Conservation (phyloP, 495 filamentous ascomycete species). For the Pseudomonodictys pantanalensis region DNA sequence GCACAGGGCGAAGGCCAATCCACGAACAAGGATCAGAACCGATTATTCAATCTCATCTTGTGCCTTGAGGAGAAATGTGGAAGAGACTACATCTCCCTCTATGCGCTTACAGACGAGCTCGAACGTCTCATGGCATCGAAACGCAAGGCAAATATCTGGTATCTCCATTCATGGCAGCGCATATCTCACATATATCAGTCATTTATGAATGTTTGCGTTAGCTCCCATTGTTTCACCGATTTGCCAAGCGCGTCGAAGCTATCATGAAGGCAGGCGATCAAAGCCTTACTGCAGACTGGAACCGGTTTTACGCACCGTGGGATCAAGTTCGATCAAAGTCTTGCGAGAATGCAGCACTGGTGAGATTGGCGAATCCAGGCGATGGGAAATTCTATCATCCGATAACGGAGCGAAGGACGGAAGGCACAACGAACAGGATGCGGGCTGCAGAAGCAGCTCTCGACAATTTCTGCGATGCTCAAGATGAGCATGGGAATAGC, state of each 20-base stretch:
- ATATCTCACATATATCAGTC: conserved; percentile 48
- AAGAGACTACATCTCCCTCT: conserved; percentile 10
- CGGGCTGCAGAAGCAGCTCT: too few relatives aligned
- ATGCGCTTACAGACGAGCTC: conserved; percentile 46
- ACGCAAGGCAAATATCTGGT: conserved; percentile 39
- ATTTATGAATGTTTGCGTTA: conserved; percentile 45
- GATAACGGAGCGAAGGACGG: too few relatives aligned
- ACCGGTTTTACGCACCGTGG: not conserved
- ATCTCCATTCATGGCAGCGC: conserved; percentile 39
- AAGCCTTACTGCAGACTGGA: not conserved
- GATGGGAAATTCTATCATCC: too few relatives aligned
- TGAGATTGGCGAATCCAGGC: too few relatives aligned
- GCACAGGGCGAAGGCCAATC: too few relatives aligned
- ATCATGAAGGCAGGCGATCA: conserved; percentile 17
- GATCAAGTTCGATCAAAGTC: conserved; percentile 28
- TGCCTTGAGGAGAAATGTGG: not conserved
- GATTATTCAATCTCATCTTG: conserved; percentile 32
- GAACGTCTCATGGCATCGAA: conserved; percentile 47
- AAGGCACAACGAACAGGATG: too few relatives aligned
- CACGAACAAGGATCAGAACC: not conserved
- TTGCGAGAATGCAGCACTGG: conserved; percentile 22
- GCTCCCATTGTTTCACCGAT: conserved; percentile 48
- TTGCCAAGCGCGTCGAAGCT: conserved; percentile 43
- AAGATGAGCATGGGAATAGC: not conserved
- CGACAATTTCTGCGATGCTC: conserved; percentile 48